Evolutionary conservation across 2,329 filamentous ascomycete species (phyloP).

Genomic region (Fusarium equiseti): DNA sequence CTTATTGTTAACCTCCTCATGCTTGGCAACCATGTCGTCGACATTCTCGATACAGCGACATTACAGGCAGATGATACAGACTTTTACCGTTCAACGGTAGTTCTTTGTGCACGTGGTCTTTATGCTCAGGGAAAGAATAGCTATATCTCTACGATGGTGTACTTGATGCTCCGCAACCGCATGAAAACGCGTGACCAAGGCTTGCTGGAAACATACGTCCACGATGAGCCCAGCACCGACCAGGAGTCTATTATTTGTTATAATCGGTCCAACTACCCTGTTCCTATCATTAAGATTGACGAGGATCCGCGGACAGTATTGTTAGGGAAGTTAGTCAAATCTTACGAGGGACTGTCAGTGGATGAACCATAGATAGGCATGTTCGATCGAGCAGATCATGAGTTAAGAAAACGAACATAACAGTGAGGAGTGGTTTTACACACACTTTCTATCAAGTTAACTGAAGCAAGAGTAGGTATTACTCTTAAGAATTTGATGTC

Average conservation of each 20-base stretch:
- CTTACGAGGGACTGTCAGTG: not conserved
- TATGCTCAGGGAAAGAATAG: not conserved
- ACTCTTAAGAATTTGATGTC: rapidly evolving
- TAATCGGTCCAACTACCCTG: not conserved
- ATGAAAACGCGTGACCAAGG: not conserved
- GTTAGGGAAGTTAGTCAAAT: not conserved
- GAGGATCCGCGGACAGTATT: not conserved
- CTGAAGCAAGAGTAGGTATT: no score
- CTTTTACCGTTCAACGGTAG: not conserved
- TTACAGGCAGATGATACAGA: not conserved
- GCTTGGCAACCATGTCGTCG: not conserved
- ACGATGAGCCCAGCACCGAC: not conserved
- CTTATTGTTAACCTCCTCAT: not conserved
- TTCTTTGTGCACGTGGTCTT: not conserved
- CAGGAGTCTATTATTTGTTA: not conserved
- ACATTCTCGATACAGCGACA: not conserved
- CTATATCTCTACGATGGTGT: not conserved
- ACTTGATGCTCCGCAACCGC: not conserved
- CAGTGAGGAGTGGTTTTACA: no score
- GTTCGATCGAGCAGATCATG: rapidly evolving
- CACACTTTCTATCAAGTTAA: no score
- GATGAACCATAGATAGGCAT: not conserved
- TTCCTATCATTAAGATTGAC: not conserved
- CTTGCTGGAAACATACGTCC: not conserved
- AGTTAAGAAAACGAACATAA: rapidly evolving